phyloP scores from a whole-genome alignment of 208 protist genomes.

The Crithidia brevicula region DNA sequence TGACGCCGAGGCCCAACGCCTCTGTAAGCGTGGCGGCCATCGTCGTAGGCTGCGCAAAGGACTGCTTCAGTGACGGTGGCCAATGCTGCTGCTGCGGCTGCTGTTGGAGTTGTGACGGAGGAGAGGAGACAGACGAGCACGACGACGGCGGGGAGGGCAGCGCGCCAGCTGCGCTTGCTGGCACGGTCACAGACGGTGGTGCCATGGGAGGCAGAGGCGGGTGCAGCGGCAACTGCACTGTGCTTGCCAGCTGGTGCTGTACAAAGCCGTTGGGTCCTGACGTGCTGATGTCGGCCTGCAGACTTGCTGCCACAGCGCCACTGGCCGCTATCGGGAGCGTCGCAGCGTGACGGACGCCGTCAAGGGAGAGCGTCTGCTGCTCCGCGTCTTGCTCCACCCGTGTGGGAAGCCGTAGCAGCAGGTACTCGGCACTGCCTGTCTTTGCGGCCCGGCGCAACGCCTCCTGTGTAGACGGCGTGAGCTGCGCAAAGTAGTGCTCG shows the following conservation, averaged over 20 bases:
- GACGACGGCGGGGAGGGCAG: background rate
- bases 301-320: no score
- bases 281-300: no score
- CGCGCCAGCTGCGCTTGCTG: background rate
- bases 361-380: background rate
- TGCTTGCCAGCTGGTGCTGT: background rate
- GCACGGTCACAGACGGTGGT: background rate
- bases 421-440: slow-evolving; percentile 15
- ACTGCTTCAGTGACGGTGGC: background rate
- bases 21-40: slow-evolving; percentile 28
- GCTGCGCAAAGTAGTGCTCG: slow-evolving; percentile 13
- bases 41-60: slow-evolving; percentile 7
- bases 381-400: slow-evolving; percentile 16
- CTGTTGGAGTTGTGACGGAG: background rate
- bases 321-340: no score
- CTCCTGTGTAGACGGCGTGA: slow-evolving; percentile 18
- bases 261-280: no score
- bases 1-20: slow-evolving; percentile 20
- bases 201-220: background rate
- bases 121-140: slow-evolving; percentile 1
- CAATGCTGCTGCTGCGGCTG: background rate
- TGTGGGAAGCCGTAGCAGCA: slow-evolving; percentile 21
- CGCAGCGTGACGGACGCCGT: no score
- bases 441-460: slow-evolving; percentile 23
- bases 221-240: background rate